Evolutionary conservation across 495 filamentous ascomycete species (phyloP).

Genomic region (Aspergillus campestris): DNA sequence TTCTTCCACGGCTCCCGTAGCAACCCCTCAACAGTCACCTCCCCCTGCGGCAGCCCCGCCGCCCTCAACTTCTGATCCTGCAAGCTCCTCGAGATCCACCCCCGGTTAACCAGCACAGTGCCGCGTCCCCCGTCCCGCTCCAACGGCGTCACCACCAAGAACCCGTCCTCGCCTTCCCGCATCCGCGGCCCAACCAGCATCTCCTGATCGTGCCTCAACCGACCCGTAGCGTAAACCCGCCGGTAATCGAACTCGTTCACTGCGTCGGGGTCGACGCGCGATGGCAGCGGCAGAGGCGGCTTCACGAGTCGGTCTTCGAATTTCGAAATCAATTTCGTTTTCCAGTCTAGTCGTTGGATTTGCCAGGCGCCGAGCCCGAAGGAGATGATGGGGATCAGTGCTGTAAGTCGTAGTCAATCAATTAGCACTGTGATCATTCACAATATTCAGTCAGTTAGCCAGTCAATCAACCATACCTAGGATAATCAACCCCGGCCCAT

Average conservation of each 20-base stretch:
- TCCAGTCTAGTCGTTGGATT: conserved; percentile 87
- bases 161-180: conserved; percentile 82
- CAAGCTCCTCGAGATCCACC: conserved; percentile 75
- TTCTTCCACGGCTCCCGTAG: conserved; percentile 87
- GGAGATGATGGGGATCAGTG: conserved; percentile 82
- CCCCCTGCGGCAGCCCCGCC: conserved; percentile 51
- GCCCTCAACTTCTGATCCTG: conserved; percentile 51
- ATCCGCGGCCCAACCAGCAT: conserved; percentile 92
- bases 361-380: conserved; percentile 93
- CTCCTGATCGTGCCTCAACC: conserved; percentile 77
- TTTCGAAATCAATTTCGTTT: conserved; percentile 80
- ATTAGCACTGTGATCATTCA: background rate
- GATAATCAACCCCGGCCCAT: conserved; percentile 75
- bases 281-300: conserved; percentile 79
- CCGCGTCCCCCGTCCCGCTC: conserved; percentile 57
- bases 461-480: conserved; percentile 45
- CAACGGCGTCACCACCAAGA: conserved; percentile 81
- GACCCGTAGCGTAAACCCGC: conserved; percentile 67
- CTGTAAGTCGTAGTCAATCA: conserved; percentile 31
- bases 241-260: conserved; percentile 90
- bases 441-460: background rate
- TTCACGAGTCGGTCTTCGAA: conserved; percentile 84
- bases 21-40: conserved; percentile 73
- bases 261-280: conserved; percentile 66
- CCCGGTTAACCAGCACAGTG: conserved; percentile 75